phyloP scores from a whole-genome alignment of 2,329 filamentous ascomycete genomes.

The Calonectria montana region DNA sequence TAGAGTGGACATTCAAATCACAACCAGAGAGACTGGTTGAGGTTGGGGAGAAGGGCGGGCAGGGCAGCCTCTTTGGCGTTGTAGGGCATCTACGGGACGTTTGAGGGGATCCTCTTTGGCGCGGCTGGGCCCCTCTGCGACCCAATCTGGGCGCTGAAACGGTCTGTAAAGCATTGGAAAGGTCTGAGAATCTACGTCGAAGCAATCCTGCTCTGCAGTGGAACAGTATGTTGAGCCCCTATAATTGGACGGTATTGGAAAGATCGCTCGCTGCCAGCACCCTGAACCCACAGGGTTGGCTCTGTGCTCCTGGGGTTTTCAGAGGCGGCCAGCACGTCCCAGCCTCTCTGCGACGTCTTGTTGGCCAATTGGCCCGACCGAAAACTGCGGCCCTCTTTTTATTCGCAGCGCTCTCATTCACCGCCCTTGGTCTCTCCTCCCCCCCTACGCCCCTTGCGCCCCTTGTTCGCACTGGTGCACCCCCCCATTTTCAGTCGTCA shows the following conservation, averaged over 20 bases:
- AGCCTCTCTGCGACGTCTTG: conserved; percentile 24
- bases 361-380: not conserved
- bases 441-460: not conserved
- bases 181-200: not conserved
- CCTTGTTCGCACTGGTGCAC: not conserved
- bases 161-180: not conserved
- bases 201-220: not conserved
- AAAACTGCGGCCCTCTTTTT: not conserved
- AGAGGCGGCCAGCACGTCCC: not conserved
- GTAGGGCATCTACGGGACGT: not conserved
- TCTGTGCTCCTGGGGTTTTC: conserved; percentile 8
- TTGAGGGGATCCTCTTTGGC: not conserved
- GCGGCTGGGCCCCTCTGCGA: too few species aligned
- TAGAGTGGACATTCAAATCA: not conserved
- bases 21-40: conserved; percentile 3
- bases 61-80: not conserved
- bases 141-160: not conserved
- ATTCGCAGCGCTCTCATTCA: conserved; percentile 6
- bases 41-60: conserved; percentile 4
- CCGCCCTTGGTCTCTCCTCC: not conserved
- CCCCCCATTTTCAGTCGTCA: not conserved
- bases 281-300: not conserved
- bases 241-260: not conserved
- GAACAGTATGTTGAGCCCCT: not conserved
- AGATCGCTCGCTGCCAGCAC: not conserved